phyloP scores from a whole-genome alignment of 2,329 filamentous ascomycete species.

The Fusarium staphyleae region DNA sequence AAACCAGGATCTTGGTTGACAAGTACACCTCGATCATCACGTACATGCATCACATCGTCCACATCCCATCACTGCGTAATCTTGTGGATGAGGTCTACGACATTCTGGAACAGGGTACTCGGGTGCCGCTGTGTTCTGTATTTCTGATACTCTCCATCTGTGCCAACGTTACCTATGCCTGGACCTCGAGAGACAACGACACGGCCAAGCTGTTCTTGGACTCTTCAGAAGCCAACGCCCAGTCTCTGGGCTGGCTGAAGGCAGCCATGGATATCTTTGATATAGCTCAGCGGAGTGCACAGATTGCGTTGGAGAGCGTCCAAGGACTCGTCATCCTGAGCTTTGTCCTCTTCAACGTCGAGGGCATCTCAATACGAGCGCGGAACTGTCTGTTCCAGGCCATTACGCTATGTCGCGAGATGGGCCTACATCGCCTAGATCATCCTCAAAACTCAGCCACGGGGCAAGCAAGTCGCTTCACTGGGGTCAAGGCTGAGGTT shows the following conservation, averaged over 20 bases:
- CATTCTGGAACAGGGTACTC: conserved; percentile 35
- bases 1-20: conserved; percentile 41
- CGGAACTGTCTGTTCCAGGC: conserved; percentile 26
- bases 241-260: conserved; percentile 45
- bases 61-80: conserved; percentile 39
- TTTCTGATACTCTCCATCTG: conserved; percentile 43
- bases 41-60: conserved; percentile 45
- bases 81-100: conserved; percentile 45
- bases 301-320: conserved; percentile 45
- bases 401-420: conserved; percentile 33
- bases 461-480: conserved; percentile 32
- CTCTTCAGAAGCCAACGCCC: conserved; percentile 39
- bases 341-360: conserved; percentile 50
- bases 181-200: conserved; percentile 42
- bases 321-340: conserved; percentile 50
- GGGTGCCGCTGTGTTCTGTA: conserved; percentile 37
- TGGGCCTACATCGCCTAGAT: conserved; percentile 51
- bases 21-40: conserved; percentile 44
- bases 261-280: conserved; percentile 48
- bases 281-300: conserved; percentile 41
- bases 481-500: conserved; percentile 45
- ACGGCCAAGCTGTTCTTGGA: conserved; percentile 38
- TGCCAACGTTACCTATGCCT: conserved; percentile 44
- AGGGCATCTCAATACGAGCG: conserved; percentile 31
- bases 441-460: conserved; percentile 35